Base-by-base conservation (phyloP, 352 stramenopile species). In the Phytophthora rubi region DNA sequence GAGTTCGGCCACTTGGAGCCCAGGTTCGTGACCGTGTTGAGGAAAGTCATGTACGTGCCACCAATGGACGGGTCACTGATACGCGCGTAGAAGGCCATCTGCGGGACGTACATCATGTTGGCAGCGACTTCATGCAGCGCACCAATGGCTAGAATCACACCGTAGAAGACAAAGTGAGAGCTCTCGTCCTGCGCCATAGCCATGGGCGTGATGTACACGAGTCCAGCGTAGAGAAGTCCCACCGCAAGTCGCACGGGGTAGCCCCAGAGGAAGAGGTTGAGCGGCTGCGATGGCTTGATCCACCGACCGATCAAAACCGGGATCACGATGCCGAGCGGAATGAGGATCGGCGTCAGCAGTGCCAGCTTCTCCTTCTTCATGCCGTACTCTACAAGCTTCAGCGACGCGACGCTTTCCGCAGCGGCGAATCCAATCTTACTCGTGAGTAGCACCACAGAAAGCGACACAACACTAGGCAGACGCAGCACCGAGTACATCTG, bases 21-120 rank as follows among this genome's bases (percentile, higher is more conserved):
- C 15, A 99, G 72, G 80, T 99, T 99, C 47, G 95, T 95, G 69
- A 99, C 91, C 5, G 98, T 99, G 76, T 99, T 99, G 49, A 99
- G 87, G 57, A 99, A 95, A 33, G 98, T 99, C 98, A 99, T 99
- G 87, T 99, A 99, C 18, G 93, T 99, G 56, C 98, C 98, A 53
- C 98, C 98, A 75, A 99, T 99, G 13, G 90, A 91, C 15, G 97
- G 97, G 75, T 99, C 98, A 45, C 97, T 98, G 62, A 99, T 94
- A 48, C 91, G 85, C 54, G 97, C 97, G 73, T 99, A 99, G 76
- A 99, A 99, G 6, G 94, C 97, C 98, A 99, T 99, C 87, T 99
- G 93, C 18, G 89, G 87, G 26, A 97, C 88, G 68, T 96, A 98
- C 89, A 97, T 97, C 87, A 97, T 95, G 76, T 95, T 97, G 45